Base-by-base conservation (phyloP, 331 rosid species). In the Quercus lobata region DNA sequence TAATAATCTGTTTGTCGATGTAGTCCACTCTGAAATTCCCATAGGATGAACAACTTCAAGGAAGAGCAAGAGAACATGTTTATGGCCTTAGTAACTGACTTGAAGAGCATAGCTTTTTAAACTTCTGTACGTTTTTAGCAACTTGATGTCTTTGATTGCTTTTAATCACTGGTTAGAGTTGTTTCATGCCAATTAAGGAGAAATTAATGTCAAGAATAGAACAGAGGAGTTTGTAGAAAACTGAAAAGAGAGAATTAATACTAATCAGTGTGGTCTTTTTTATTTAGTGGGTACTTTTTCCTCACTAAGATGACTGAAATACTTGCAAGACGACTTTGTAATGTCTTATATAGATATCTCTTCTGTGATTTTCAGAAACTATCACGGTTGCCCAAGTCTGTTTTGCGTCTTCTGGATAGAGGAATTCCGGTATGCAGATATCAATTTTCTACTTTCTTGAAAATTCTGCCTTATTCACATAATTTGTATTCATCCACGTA, bases 341-440 rank as follows among this genome's bases (percentile, higher is more conserved):
- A 35, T 9, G 17, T 35, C 52, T 68, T 35, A 3, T 68, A 22
- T 34, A 2, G 34, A 22, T 65, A 21, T 49, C 4, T 49, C 55
- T 49, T 77, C 41, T 79, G n/a, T 78, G 68, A 57, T 89, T 82
- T 82, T 76, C 90, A 96, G 99, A 93, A 89, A 72, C 91, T 96
- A 65, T 96, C 99, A 34, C 76, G 93, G 84, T 83, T 90, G 85
- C 88, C 96, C 76, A 93, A 95, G 87, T 95, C 99, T 35, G 82
- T 87, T 79, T 84, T 96, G 88, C 97, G 91, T 72, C 97, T 91
- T 71, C 81, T 96, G 82, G 98, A 91, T 87, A 90, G 83, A 19
- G 79, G 84, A 72, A 96, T 96, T 79, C 99, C 99, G 85, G 99
- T 96, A 92, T 73, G 61, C 71, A 49, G 75, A 49, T 29, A 72